Evolutionary conservation across 139 green algal species (phyloP), one percentile per base, ranked within the genome.

Genomic region (Haematococcus lacustris): DNA sequence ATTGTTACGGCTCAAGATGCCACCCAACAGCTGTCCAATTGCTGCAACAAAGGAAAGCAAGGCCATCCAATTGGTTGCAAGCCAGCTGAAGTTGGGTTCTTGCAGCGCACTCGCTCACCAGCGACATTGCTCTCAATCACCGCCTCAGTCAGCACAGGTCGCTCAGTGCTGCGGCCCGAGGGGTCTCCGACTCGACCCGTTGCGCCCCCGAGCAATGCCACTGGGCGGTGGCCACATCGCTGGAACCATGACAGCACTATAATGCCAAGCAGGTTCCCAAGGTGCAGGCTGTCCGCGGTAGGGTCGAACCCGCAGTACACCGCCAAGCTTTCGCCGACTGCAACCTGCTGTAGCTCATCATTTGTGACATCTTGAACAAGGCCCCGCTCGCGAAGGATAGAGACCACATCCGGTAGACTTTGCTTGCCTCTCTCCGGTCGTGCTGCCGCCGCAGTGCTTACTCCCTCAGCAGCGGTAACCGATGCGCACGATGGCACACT

Each of bases 261-360:
- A 81, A 99, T 97, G 63, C 95, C 93, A 35, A 99, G 86, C 57
- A 99, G 84, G 87, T 98, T 98, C 35, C 83, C 94, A 40, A 98
- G 81, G 80, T 98, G 93, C 72, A 98, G 73, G 69, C 77, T 90
- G 76, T 96, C 90, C 2, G 94, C 94, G 21, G 94, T 98, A 30
- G 95, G 95, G 80, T 99, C 95, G 73, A 99, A 98, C 33, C 95
- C 95, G 79, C 91, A 97, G 85, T 99, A 99, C 0, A 98, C 87
- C 1, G 82, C 74, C 51, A 98, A 72, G 0, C 69, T 73, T 21
- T 73, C 71, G 3, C 43, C 47, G 9, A 64, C 66, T 9, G 84
- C 83, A 9, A 79, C 68, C 23, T 78, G 38, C 34, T 86, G 81
- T n/a, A 96, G 76, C 34, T 93, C 91, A 0, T 91, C 87, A 53